Base-by-base conservation (phyloP, 352 stramenopile genomes). In the Aphanomyces invadans region DNA sequence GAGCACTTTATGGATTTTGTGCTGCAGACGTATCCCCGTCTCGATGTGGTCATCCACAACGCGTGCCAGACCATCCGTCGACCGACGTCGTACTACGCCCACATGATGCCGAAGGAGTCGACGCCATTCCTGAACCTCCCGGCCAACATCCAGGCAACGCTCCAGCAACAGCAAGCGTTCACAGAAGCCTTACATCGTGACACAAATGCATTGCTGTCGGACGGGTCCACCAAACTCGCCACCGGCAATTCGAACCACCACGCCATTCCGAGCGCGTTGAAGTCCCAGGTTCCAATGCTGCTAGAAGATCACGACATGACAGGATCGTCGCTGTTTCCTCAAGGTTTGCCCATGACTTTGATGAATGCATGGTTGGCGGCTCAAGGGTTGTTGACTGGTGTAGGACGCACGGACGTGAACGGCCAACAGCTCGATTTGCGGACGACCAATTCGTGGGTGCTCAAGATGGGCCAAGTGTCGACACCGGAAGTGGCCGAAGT, bases 1-100 rank as follows among this genome's bases (percentile, higher is more conserved):
- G 96, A 99, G 76, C 86, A 96, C 55, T 98, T 98, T 71, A 88
- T 93, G 23, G 86, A 92, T 70, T 90, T 89, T 67, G 83, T 94
- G 31, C 72, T 90, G 9, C 77, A 74, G 33, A 81, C 77, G 69
- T 81, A 94, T 70, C 77, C 81, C 53, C 92, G 92, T n/a, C 82
- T 99, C 36, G 94, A 99, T 76, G 88, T 98, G 42, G 85, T 99
- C 48, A 95, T 99, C 59, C 97, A 99, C 77, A 99, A 99, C 74
- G 96, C 96, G 9, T 99, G 96, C 78, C 96, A 99, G 79, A 99
- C 96, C 1, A 86, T 99, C 31, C 87, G 95, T 68, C 84, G 96
- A 19, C 95, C 95, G 48, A 83, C 86, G 10, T 89, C 81, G 19
- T 99, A 98, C 80, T 99, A 99, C 78, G 71, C 90, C 49, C 90